Conservation (phyloP, 495 filamentous ascomycete genomes). For the Podospora australis region DNA sequence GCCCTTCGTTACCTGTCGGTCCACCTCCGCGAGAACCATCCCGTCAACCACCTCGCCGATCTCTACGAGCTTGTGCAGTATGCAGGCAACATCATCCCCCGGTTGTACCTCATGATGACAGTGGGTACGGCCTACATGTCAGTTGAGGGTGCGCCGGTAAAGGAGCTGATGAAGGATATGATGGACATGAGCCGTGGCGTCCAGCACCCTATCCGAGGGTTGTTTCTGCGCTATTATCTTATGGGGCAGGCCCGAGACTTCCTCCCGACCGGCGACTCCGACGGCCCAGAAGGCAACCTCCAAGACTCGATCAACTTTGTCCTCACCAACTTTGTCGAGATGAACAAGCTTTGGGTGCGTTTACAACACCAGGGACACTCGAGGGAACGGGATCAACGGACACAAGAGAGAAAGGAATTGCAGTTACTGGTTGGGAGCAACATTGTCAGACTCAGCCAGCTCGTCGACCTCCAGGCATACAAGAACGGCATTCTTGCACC, state of each 20-base stretch:
- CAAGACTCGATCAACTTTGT: slow-evolving; percentile 97
- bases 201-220: slow-evolving; percentile 88
- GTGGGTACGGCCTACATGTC: slow-evolving; percentile 99
- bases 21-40: slow-evolving; percentile 94
- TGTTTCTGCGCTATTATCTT: slow-evolving; percentile 94
- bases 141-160: slow-evolving; percentile 95
- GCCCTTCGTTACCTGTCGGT: slow-evolving; percentile 93
- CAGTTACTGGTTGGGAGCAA: slow-evolving; percentile 95
- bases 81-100: slow-evolving; percentile 95
- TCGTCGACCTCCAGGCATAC: slow-evolving; percentile 91
- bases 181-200: slow-evolving; percentile 99
- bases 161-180: slow-evolving; percentile 99
- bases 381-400: slow-evolving; percentile 83
- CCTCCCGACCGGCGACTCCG: slow-evolving; percentile 71
- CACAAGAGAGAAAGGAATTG: slow-evolving; percentile 89
- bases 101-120: slow-evolving; percentile 97
- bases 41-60: slow-evolving; percentile 94
- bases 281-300: slow-evolving; percentile 93
- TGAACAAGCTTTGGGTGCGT: slow-evolving; percentile 99
- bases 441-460: slow-evolving; percentile 85
- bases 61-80: slow-evolving; percentile 98
- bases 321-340: slow-evolving; percentile 97
- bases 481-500: slow-evolving; percentile 85
- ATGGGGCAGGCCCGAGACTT: slow-evolving; percentile 88
- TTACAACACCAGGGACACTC: slow-evolving; percentile 97